phyloP scores from a whole-genome alignment of 2,329 filamentous ascomycete genomes.

The Huntiella decipiens region DNA sequence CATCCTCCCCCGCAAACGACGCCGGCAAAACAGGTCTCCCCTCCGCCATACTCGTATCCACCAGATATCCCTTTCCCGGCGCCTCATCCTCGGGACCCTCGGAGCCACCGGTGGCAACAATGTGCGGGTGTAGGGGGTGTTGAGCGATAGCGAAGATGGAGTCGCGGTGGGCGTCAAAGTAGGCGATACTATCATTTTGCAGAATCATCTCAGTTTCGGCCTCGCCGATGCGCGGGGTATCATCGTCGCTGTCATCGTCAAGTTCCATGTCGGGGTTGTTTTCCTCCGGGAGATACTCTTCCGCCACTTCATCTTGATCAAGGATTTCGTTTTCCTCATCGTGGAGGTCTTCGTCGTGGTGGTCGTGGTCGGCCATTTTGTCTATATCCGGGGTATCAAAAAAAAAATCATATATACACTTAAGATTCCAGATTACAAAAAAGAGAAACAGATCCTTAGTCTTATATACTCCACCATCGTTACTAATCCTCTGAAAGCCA shows the following conservation, averaged over 20 bases:
- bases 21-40: slow-evolving; percentile 51
- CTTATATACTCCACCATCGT: too few relatives aligned
- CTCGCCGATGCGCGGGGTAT: slow-evolving; percentile 13
- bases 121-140: slow-evolving; percentile 58
- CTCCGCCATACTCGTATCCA: slow-evolving; percentile 50
- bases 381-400: too few relatives aligned
- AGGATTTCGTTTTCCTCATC: slow-evolving; percentile 10
- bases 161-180: slow-evolving; percentile 81
- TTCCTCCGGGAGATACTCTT: slow-evolving; percentile 21
- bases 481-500: too few relatives aligned
- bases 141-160: slow-evolving; percentile 90
- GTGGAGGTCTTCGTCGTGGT: slow-evolving; percentile 6
- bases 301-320: slow-evolving; percentile 11
- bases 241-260: slow-evolving; percentile 42
- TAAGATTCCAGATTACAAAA: not conserved
- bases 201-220: slow-evolving; percentile 38
- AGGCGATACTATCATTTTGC: slow-evolving; percentile 80
- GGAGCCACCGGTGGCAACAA: slow-evolving; percentile 72
- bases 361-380: slow-evolving; percentile 5
- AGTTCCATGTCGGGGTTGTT: slow-evolving; percentile 70
- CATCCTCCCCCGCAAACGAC: slow-evolving; percentile 51
- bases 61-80: slow-evolving; percentile 66
- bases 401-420: too few relatives aligned
- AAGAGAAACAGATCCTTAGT: not conserved
- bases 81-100: slow-evolving; percentile 39